These are phyloP conservation scores for Meyerozyma guilliermondii DNA, from an alignment of 1,139 yeast genomes.

Conservation along the genomic window DNA sequence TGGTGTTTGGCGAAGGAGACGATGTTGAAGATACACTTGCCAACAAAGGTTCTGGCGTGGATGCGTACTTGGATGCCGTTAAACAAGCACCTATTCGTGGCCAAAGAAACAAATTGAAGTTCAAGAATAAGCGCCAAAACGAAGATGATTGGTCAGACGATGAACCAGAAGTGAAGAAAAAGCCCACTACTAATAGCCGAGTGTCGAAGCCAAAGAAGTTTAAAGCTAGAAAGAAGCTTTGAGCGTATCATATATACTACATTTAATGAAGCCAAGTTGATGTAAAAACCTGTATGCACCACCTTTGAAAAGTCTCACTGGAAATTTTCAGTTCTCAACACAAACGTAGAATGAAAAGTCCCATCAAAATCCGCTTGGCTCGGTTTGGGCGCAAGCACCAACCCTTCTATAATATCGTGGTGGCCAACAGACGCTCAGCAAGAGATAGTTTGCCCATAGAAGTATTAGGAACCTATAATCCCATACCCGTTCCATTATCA, in stretches of 20 bases:
- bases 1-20: constrained; percentile 42
- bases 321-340: background rate
- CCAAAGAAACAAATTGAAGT: constrained; percentile 84
- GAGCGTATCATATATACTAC: constrained; percentile 5
- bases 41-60: constrained; percentile 55
- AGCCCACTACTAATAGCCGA: constrained; percentile 18
- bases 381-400: constrained; percentile 86
- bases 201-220: constrained; percentile 44
- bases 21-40: constrained; percentile 50
- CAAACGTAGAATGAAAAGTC: background rate
- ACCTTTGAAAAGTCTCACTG: background rate
- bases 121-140: constrained; percentile 55
- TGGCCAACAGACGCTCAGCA: constrained; percentile 67
- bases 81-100: constrained; percentile 91
- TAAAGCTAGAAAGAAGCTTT: constrained; percentile 57
- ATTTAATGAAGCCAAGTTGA: background rate
- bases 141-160: constrained; percentile 55
- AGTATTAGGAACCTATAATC: constrained; percentile 91
- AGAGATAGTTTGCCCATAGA: constrained; percentile 87
- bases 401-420: constrained; percentile 90
- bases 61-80: constrained; percentile 91
- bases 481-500: constrained; percentile 68
- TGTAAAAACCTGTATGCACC: background rate
- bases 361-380: constrained; percentile 73
- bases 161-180: constrained; percentile 20